Evolutionary conservation across 192 early-diverging fungal species (phyloP), one percentile per base, ranked within the genome.

Genomic region (Entomortierella chlamydospora): DNA sequence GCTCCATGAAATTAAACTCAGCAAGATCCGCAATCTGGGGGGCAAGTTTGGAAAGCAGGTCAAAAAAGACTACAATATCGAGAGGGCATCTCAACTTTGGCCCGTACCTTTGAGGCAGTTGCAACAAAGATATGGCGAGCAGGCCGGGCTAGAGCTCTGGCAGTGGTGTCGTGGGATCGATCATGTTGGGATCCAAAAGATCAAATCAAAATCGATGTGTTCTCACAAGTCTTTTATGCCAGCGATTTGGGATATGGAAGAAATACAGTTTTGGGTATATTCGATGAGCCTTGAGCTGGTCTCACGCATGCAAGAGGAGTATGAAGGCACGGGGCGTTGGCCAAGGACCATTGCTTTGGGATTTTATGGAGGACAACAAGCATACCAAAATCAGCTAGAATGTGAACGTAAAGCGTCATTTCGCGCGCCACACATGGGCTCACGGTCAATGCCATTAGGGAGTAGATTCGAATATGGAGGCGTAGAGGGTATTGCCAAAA

Each of bases 21-120:
- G 73, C 47, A 93, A 93, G 68, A 97, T 99, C 47, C 89, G 93
- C 17, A 90, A 89, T 45, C 73, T 99, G 25, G 97, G 97, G 25
- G 97, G 97, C 18, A 93, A 93, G 68, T 85, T 96, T 11, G 97
- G 97, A 4, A 65, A 81, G 8, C 83, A 91, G 47, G 86, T 98
- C 0, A 92, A 86, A 31, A 65, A 73, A 2, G 87, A 87, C 29
- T 85, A 93, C 34, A 85, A 86, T 22, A 80, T 91, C 1, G 72
- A 84, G 28, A 88, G 65, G 9, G 89, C 89, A 20, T 79, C 76
- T 5, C 68, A 79, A 31, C 62, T 79, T 17, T 79, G 76, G 76
- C 67, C 62, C 17, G 49, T 79, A 4, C 76, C 76, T 1, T 51
- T 79, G 13, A 61, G 76, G 17, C 53, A 70, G 39, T 52, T 79